Evolutionary conservation across 139 green algal genomes (phyloP).

Genomic region (Chlamydomonas asymmetrica): DNA sequence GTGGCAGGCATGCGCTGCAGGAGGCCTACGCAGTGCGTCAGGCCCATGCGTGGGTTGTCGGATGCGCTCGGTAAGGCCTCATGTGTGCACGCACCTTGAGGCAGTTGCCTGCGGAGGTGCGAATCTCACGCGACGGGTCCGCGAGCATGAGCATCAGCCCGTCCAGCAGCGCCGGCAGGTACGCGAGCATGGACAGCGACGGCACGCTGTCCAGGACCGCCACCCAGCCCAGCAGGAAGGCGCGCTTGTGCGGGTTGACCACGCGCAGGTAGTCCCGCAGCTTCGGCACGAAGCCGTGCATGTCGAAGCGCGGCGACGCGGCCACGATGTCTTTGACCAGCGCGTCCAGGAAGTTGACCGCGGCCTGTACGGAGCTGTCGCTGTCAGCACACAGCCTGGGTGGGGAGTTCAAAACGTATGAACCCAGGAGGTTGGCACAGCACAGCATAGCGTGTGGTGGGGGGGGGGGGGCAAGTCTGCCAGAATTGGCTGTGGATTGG

Average conservation of each 20-base stretch:
- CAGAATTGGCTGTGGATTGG: no score
- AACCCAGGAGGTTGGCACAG: no score
- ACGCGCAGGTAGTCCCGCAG: conserved; percentile 81
- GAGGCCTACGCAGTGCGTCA: background rate
- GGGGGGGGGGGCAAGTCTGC: no score
- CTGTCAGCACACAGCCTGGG: conserved; percentile 63
- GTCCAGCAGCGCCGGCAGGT: conserved; percentile 89
- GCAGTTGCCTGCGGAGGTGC: conserved; percentile 46
- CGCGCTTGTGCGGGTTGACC: conserved; percentile 82
- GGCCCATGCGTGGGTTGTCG: no score
- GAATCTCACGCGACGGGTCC: conserved; percentile 66
- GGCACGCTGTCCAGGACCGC: conserved; percentile 84
- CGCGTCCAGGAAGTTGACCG: conserved; percentile 89
- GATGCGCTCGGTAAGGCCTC: no score
- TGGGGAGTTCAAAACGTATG: no score
- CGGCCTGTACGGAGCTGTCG: conserved; percentile 86
- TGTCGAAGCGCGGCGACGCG: conserved; percentile 52
- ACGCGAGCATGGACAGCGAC: conserved; percentile 65
- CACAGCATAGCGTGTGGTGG: no score
- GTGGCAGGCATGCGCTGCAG: background rate
- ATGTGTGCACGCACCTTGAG: conserved; percentile 8
- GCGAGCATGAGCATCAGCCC: conserved; percentile 88
- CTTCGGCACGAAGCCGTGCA: conserved; percentile 86
- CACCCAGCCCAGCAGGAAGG: conserved; percentile 87
- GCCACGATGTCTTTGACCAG: conserved; percentile 87